Base-by-base conservation (phyloP, 2,329 filamentous ascomycete genomes). In the Aspergillus neotritici region DNA sequence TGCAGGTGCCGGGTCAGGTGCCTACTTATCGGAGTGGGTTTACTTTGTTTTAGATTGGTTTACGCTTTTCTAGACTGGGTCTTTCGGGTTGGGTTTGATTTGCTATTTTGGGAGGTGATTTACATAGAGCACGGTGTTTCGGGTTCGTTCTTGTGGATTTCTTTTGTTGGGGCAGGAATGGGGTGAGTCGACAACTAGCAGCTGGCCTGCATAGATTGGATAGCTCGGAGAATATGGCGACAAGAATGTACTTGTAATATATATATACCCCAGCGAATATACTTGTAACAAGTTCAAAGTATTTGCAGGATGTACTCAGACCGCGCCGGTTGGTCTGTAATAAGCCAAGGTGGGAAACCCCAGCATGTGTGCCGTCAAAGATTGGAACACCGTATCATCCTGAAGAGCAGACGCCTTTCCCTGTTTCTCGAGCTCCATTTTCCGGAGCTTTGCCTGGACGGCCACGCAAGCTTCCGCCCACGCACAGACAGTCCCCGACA, bases 401-500 rank as follows among this genome's bases (percentile, higher is more conserved):
- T 50, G 35, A 11, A 53, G 41, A 13, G 38, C 42, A 11, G 28
- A 41, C 5, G 13, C 32, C 13, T 36, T 15, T 14, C 48, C 45
- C 13, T 43, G 25, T 11, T 50, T 46, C 14, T 47, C 46, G 2
- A 63, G 16, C 33, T 65, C 58, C 41, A 63, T 60, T 39, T 65
- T 66, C 15, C 61, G 56, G 29, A 70, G 35, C 30, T 58, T 57
- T 5, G 58, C 58, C 38, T 61, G 52, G 34, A 69, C 56, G 9
- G 60, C 52, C 4, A 61, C 58, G 33, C 63, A 69, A 4, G 65
- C 57, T 21, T 70, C 67, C 13, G 65, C 58, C 68, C 68, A 71
- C 4, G 67, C 67, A 45, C 65, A 67, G 2, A 69, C 35, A 28
- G 58, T 66, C 1, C 68, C 68, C 1, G 66, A 53, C 7, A 71